phyloP scores from a whole-genome alignment of 306 rosid genomes.

The Styphnolobium japonicum region DNA sequence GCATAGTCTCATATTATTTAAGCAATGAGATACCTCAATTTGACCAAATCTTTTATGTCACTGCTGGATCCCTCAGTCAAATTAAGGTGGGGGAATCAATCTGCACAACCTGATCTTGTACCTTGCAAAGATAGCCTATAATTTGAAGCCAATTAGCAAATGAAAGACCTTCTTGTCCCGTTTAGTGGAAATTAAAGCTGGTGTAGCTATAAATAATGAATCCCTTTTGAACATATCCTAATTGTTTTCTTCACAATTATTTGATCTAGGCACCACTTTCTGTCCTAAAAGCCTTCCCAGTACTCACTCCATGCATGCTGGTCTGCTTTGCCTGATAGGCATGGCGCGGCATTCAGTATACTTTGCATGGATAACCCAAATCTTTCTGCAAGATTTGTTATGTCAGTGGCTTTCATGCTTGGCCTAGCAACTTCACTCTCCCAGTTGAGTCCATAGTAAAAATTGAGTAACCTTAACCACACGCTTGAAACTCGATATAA shows the following conservation, averaged over 20 bases:
- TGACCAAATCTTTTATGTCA: slow-evolving; percentile 19
- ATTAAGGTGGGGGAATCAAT: slow-evolving; percentile 17
- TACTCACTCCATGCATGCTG: slow-evolving; percentile 12
- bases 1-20: slow-evolving; percentile 10
- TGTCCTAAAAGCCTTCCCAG: slow-evolving; percentile 36
- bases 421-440: not conserved
- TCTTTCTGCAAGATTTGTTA: too few species aligned
- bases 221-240: slow-evolving; percentile 26
- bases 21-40: not conserved
- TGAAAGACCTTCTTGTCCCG: not conserved
- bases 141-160: slow-evolving; percentile 19
- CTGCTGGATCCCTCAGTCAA: slow-evolving; percentile 10
- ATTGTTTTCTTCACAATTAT: slow-evolving; percentile 32
- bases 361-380: not conserved
- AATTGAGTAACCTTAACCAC: too few species aligned
- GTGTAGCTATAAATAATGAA: not conserved
- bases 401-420: not conserved
- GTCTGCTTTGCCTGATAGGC: slow-evolving; percentile 14
- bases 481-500: too few species aligned
- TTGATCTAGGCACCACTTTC: slow-evolving; percentile 30
- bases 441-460: not conserved
- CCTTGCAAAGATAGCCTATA: not conserved
- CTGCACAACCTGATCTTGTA: not conserved
- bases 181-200: slow-evolving; percentile 42
- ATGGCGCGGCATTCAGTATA: not conserved